Percentiles rank a stretch among this genome's conserved stretches.
Evolutionary conservation across 345 rosid genomes (phyloP).

Genomic region (Populus davidiana): DNA sequence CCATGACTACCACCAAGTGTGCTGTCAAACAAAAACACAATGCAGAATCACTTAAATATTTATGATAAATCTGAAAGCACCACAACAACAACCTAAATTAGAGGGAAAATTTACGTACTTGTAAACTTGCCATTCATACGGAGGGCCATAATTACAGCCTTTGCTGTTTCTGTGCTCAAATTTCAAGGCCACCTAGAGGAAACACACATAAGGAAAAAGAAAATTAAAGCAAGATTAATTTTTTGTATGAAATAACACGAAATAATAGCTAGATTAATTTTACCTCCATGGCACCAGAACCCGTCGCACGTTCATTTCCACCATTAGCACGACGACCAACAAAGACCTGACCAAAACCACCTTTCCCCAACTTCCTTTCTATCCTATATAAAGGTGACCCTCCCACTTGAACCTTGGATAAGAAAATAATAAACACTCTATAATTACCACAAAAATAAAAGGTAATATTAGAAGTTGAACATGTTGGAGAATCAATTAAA

Average conservation of each 20-base stretch:
- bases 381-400: conserved; percentile 31
- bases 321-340: conserved; percentile 33
- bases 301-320: conserved; percentile 34
- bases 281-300: conserved; percentile 84
- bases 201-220: background rate
- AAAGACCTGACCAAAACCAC: conserved; percentile 40
- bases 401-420: conserved; percentile 33
- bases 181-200: conserved; percentile 30
- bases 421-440: background rate
- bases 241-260: background rate
- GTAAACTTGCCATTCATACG: conserved; percentile 40
- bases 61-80: background rate
- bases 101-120: conserved; percentile 12
- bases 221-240: background rate
- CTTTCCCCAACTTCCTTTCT: conserved; percentile 36
- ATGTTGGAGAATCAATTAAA: background rate
- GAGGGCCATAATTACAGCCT: conserved; percentile 39
- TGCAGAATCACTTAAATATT: background rate
- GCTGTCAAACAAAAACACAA: conserved; percentile 41
- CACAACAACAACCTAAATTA: background rate
- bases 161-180: conserved; percentile 38
- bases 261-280: conserved; percentile 8
- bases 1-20: conserved; percentile 69
- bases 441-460: background rate
- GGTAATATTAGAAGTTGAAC: background rate